These are phyloP conservation scores for Wickerhamiella hasegawae DNA, from an alignment of 805 yeast genomes.

Conservation along the genomic window DNA sequence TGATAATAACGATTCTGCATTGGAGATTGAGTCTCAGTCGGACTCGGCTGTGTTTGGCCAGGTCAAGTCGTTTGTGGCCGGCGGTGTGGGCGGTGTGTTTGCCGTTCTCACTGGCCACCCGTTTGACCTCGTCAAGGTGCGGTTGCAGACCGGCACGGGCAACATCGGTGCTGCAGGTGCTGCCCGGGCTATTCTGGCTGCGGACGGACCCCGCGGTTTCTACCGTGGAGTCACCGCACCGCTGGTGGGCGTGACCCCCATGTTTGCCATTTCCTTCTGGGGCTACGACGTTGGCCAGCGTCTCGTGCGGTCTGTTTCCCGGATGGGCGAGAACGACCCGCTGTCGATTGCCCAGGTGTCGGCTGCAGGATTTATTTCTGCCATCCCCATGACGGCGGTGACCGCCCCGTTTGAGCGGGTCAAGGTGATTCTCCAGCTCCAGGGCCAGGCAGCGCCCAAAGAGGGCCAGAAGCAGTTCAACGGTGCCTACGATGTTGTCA, in stretches of 20 bases:
- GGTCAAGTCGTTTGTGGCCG: constrained; percentile 73
- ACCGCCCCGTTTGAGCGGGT: constrained; percentile 98
- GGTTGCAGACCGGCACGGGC: constrained; percentile 64
- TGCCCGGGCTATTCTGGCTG: constrained; percentile 49
- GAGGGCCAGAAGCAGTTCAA: constrained; percentile 23
- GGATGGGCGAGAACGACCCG: constrained; percentile 21
- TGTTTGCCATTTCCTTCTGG: constrained; percentile 98
- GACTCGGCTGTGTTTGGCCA: constrained; percentile 39
- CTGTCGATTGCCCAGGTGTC: constrained; percentile 59
- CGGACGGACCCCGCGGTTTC: constrained; percentile 64
- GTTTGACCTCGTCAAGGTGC: constrained; percentile 80
- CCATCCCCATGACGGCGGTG: constrained; percentile 84
- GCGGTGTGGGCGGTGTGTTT: constrained; percentile 94
- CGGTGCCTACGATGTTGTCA: constrained; percentile 44
- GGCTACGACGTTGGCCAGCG: constrained; percentile 90
- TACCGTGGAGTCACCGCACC: constrained; percentile 94
- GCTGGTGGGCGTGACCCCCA: constrained; percentile 90
- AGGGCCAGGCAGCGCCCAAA: constrained; percentile 31
- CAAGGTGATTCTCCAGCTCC: constrained; percentile 82
- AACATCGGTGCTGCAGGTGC: constrained; percentile 51
- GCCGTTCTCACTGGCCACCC: constrained; percentile 96
- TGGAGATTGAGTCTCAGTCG: constrained; percentile 10
- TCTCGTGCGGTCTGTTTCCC: constrained; percentile 35
- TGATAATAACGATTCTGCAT: constrained; percentile 9
- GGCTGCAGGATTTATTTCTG: constrained; percentile 86